Base-by-base conservation (phyloP, 139 green algal genomes). In the Mychonastes homosphaera region DNA sequence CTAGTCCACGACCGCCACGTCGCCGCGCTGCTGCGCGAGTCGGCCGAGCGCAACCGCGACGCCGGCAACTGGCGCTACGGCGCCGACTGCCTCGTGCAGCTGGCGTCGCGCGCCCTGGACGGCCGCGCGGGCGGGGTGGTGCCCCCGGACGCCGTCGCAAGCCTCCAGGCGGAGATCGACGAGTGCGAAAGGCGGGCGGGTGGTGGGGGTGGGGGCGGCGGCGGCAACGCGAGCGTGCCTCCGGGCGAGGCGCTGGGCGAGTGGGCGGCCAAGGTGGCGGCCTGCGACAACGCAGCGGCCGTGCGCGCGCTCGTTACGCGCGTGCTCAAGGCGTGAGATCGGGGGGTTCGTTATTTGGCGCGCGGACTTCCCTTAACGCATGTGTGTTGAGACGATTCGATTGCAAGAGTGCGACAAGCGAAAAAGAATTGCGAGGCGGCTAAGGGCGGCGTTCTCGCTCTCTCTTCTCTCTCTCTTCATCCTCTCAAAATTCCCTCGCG, bases 51-150 rank as follows among this genome's bases (percentile, higher is more conserved):
- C 32, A 81, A 81, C 69, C 56, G 54, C 21, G 38, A 58, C 6
- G 43, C 38, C 6, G 38, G 60, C 4, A 81, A 81, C 63, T 69
- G 63, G 66, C 64, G 40, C 69, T 80, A 54, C 35, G 52, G 28
- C 8, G 13, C n/a, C 10, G 1, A n/a, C 19, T 39, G 43, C 9
- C 32, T 18, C 4, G 13, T 60, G 44, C n/a, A 9, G n/a, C 26
- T 49, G n/a, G 26, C 13, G 21, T 12, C 2, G 5, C 21, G 4
- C 2, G 48, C 28, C 16, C 23, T 47, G 33, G 12, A 13, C 36
- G 36, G 12, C 12, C 36, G 13, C 10, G 13, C 36, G 36, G 12
- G 12, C 36, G 36, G 12, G 12, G 36, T 13, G 12, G 12, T 13
- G 36, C 36, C 36, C 36, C 36, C 36, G 36, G 12, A 57, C 26